phyloP scores from a whole-genome alignment of 306 rosid genomes.

The Astragalus membranaceus region DNA sequence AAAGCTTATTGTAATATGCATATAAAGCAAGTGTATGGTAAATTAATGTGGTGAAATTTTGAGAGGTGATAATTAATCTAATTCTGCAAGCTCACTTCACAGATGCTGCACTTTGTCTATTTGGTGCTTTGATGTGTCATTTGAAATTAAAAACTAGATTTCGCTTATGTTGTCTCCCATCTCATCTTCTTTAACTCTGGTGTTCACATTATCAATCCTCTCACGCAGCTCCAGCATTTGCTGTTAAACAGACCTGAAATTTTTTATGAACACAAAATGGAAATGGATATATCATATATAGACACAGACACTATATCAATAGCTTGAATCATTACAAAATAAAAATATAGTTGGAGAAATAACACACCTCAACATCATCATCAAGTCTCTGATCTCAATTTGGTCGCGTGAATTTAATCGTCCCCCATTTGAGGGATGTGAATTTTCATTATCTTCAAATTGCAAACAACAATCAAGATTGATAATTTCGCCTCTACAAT shows the following conservation, averaged over 20 bases:
- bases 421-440: slow-evolving; percentile 81
- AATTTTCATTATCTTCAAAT: slow-evolving; percentile 73
- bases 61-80: too few relatives aligned
- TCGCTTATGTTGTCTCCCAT: slow-evolving; percentile 50
- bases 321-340: neutral
- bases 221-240: slow-evolving; percentile 87
- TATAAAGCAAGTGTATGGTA: too few relatives aligned
- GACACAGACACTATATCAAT: too few relatives aligned
- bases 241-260: slow-evolving; percentile 32
- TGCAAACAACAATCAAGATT: slow-evolving; percentile 10
- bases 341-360: neutral
- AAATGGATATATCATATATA: too few relatives aligned
- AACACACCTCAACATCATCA: slow-evolving; percentile 74
- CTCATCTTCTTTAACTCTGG: slow-evolving; percentile 85
- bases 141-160: slow-evolving; percentile 33
- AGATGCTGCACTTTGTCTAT: slow-evolving; percentile 78
- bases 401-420: slow-evolving; percentile 52
- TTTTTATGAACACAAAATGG: neutral
- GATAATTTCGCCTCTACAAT: neutral
- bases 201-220: slow-evolving; percentile 79
- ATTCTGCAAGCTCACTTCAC: slow-evolving; percentile 58
- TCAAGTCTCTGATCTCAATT: slow-evolving; percentile 88
- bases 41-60: too few relatives aligned
- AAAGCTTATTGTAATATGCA: too few relatives aligned
- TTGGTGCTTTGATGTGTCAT: slow-evolving; percentile 44